phyloP scores from a whole-genome alignment of 2,329 filamentous ascomycete species.

The Cercospora janseana region DNA sequence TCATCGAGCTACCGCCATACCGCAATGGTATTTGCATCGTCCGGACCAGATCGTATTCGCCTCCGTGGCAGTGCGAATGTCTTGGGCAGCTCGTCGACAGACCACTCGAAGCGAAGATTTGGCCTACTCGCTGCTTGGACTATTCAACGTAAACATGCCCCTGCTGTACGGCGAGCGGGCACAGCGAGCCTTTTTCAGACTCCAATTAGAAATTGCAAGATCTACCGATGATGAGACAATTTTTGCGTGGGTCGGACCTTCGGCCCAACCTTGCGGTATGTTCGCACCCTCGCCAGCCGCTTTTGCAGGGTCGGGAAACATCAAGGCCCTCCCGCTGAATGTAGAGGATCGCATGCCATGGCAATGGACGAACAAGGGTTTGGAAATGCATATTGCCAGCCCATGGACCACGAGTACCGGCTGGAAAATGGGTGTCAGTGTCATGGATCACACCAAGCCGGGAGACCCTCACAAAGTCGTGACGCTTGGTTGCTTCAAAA shows the following conservation, averaged over 20 bases:
- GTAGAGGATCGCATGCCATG: slow-evolving; percentile 5
- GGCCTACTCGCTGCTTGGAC: slow-evolving; percentile 25
- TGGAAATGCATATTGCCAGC: slow-evolving; percentile 2
- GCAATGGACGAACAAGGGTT: slow-evolving; percentile 8
- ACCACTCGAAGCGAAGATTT: slow-evolving; percentile 19
- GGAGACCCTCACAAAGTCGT: slow-evolving; percentile 3
- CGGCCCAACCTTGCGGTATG: slow-evolving; percentile 7
- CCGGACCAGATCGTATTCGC: slow-evolving; percentile 1
- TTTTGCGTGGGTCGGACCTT: slow-evolving; percentile 25
- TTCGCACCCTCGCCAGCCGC: slow-evolving; percentile 8
- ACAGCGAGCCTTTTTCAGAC: slow-evolving; percentile 7
- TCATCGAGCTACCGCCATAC: slow-evolving; percentile 1
- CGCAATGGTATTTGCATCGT: slow-evolving; percentile 4
- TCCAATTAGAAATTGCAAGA: slow-evolving; percentile 9
- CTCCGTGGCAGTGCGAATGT: slow-evolving; percentile 11
- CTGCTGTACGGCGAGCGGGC: slow-evolving; percentile 16
- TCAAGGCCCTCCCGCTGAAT: neutral
- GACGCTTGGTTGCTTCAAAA: slow-evolving; percentile 8
- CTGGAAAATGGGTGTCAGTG: slow-evolving; percentile 3
- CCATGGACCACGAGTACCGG: neutral
- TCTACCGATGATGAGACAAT: slow-evolving; percentile 23
- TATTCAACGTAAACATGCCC: slow-evolving; percentile 25
- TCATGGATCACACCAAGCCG: slow-evolving; percentile 3
- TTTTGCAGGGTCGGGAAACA: slow-evolving; percentile 8
- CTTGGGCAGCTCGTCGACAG: slow-evolving; percentile 16